Conservation (phyloP, 2,329 filamentous ascomycete genomes). For the Leptographium procerum region DNA sequence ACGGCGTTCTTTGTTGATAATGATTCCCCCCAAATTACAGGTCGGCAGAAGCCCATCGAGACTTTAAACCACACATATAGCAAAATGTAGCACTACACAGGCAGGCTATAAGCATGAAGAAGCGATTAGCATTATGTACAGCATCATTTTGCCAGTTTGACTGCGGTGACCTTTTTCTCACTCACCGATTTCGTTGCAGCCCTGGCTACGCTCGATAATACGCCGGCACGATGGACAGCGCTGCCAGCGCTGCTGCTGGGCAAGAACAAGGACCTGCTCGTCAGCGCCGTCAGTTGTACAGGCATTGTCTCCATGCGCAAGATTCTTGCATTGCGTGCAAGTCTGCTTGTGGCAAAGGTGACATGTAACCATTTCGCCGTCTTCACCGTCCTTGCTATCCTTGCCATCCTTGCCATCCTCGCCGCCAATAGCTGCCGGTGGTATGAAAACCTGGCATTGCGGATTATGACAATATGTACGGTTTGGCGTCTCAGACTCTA, state of each 20-base stretch:
- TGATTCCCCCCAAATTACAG: not conserved
- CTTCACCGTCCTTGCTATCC: too few relatives aligned
- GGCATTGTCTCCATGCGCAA: conserved; percentile 25
- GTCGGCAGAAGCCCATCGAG: too few relatives aligned
- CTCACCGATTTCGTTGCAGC: conserved; percentile 46
- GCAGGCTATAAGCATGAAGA: not conserved
- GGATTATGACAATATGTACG: conserved; percentile 36
- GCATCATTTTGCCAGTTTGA: too few relatives aligned
- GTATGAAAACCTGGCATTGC: conserved; percentile 34
- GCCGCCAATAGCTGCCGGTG: conserved; percentile 14
- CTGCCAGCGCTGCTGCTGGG: conserved; percentile 33
- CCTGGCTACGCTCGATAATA: conserved; percentile 32
- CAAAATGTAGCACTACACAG: conserved; percentile 1
- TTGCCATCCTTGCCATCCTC: too few relatives aligned
- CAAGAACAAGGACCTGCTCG: conserved; percentile 26
- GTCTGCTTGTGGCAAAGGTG: not conserved
- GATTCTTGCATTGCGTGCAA: conserved; percentile 35
- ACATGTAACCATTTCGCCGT: not conserved
- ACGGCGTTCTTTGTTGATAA: not conserved
- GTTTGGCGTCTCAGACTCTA: conserved; percentile 33
- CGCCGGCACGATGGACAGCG: conserved; percentile 30
- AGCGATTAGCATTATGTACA: not conserved
- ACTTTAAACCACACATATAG: not conserved
- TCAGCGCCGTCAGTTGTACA: conserved; percentile 30
- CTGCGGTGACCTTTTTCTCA: conserved; percentile 13